A percentile compares a stretch with the other conserved stretches of the same genome.
phyloP scores from a whole-genome alignment of 2,329 filamentous ascomycete species.

The Nannizziopsis barbatae region DNA sequence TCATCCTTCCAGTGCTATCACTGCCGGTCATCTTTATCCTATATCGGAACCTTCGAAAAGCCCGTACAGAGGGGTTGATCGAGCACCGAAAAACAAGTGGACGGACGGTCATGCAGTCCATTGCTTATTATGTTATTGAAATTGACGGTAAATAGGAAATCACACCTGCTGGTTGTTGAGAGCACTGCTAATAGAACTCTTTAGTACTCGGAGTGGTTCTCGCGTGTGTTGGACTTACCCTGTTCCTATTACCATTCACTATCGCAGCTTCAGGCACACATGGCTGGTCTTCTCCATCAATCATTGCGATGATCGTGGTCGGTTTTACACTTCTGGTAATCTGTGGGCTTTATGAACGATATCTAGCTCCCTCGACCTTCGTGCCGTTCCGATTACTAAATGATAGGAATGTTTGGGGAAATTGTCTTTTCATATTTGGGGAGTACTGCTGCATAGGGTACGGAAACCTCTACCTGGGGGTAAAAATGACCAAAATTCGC shows the following conservation, averaged over 20 bases:
- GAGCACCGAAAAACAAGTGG: conserved; percentile 4
- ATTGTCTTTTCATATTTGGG: conserved; percentile 29
- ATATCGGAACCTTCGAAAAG: conserved; percentile 45
- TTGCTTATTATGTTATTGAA: conserved; percentile 17
- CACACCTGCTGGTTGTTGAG: no score
- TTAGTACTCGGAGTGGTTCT: conserved; percentile 24
- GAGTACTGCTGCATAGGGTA: not conserved
- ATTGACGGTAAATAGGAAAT: conserved; percentile 15
- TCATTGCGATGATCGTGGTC: conserved; percentile 41
- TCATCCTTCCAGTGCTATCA: conserved; percentile 47
- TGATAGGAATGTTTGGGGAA: conserved; percentile 40
- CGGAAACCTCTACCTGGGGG: no score
- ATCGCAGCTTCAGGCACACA: conserved; percentile 17
- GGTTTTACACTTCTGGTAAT: conserved; percentile 42
- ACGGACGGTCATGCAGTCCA: conserved; percentile 13
- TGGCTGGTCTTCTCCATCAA: conserved; percentile 18
- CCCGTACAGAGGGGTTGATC: conserved; percentile 30
- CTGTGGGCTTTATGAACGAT: conserved; percentile 46
- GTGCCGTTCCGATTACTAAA: conserved; percentile 45
- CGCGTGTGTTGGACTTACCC: conserved; percentile 21
- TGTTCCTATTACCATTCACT: conserved; percentile 24
- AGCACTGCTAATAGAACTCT: not conserved
- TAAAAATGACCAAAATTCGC: no score
- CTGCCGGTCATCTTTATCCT: conserved; percentile 47
- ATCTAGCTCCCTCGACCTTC: conserved; percentile 40